Evolutionary conservation across 1,284 basidiomycete species (phyloP).

Genomic region (Cryptococcus deneoformans): DNA sequence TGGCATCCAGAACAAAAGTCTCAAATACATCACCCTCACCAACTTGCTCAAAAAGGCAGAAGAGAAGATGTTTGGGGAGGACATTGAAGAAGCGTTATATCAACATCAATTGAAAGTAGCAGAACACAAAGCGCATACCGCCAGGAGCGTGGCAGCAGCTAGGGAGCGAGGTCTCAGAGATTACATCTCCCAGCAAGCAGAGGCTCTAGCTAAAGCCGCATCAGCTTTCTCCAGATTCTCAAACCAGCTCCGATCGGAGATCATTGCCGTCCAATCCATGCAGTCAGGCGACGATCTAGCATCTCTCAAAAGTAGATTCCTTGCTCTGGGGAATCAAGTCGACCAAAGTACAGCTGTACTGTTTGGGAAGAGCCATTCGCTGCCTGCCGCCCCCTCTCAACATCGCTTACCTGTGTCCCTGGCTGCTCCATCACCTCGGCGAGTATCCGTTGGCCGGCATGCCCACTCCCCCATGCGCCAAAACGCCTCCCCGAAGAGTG

Average conservation of each 20-base stretch:
- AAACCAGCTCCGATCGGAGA: slow-evolving; percentile 6
- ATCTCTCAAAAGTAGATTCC: slow-evolving; percentile 9
- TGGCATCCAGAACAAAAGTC: slow-evolving; percentile 65
- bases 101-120: slow-evolving; percentile 13
- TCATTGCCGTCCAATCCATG: not conserved
- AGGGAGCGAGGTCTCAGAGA: slow-evolving; percentile 66
- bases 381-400: not conserved
- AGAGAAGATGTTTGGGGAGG: slow-evolving; percentile 66
- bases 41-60: slow-evolving; percentile 75
- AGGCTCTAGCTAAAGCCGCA: slow-evolving; percentile 56
- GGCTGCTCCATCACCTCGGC: slow-evolving; percentile 15
- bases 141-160: slow-evolving; percentile 64
- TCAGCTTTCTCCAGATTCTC: slow-evolving; percentile 12
- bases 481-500: slow-evolving; percentile 9
- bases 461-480: not conserved
- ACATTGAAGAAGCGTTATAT: slow-evolving; percentile 43
- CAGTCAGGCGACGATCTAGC: not conserved
- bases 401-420: slow-evolving; percentile 8
- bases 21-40: slow-evolving; percentile 76
- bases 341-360: slow-evolving; percentile 10
- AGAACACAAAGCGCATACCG: slow-evolving; percentile 52
- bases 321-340: slow-evolving; percentile 9
- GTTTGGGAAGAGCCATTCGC: slow-evolving; percentile 9
- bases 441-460: slow-evolving; percentile 4
- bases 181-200: slow-evolving; percentile 64